These are phyloP conservation scores for Melastoma malabathricum DNA, from an alignment of 345 rosid species.

Conservation along the genomic window DNA sequence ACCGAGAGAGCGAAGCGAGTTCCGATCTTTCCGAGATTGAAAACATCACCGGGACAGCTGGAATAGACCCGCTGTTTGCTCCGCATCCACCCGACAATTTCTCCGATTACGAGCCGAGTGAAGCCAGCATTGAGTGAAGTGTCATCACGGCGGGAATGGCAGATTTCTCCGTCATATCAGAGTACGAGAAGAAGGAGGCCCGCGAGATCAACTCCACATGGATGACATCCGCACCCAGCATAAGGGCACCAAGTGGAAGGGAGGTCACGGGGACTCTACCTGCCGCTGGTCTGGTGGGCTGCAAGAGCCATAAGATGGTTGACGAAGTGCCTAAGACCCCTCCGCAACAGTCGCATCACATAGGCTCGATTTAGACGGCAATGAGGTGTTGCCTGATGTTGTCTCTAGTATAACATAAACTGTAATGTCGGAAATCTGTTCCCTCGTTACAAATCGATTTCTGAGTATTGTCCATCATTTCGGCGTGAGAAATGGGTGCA, in stretches of 20 bases:
- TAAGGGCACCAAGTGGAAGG: constrained; percentile 2
- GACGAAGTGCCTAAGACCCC: constrained; percentile 16
- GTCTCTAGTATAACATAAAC: no score
- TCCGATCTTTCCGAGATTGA: constrained; percentile 68
- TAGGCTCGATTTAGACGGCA: constrained; percentile 10
- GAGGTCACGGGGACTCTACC: constrained; percentile 9
- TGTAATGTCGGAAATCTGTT: no score
- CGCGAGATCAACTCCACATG: not conserved
- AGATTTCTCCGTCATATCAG: constrained; percentile 24
- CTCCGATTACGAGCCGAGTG: constrained; percentile 34
- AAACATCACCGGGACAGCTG: constrained; percentile 20
- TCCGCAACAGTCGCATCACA: constrained; percentile 6
- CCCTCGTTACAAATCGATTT: no score
- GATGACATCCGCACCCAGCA: not conserved
- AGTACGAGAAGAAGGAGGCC: constrained; percentile 19
- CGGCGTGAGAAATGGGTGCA: no score
- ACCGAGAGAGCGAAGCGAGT: constrained; percentile 44
- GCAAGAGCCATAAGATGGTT: constrained; percentile 37
- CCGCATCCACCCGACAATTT: constrained; percentile 25
- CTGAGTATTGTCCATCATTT: no score
- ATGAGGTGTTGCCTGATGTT: constrained; percentile 4
- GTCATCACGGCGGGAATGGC: constrained; percentile 50
- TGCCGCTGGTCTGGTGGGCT: constrained; percentile 23
- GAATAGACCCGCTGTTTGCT: constrained; percentile 17
- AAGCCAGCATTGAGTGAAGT: constrained; percentile 53